Conservation (phyloP, 2,329 filamentous ascomycete species). For the Pezicula carpinea region DNA sequence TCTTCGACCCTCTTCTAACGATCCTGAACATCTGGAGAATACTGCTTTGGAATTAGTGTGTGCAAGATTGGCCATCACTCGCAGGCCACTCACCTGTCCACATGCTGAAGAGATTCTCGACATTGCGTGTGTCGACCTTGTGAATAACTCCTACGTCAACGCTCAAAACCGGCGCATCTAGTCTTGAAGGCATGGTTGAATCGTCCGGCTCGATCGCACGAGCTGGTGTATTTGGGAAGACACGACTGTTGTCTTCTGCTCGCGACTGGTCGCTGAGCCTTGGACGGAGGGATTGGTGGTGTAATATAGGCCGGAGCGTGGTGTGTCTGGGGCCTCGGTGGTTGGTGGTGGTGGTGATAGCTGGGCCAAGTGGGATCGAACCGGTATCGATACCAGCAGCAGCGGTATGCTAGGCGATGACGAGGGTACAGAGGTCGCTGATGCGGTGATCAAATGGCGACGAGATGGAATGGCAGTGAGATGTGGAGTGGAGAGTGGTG, state of each 20-base stretch:
- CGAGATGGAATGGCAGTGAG: background rate
- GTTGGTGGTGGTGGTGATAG: slow-evolving; percentile 1
- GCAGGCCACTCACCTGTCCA: slow-evolving; percentile 72
- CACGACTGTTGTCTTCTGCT: slow-evolving; percentile 21
- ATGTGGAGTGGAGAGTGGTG: background rate
- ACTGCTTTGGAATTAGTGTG: slow-evolving; percentile 46
- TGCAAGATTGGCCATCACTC: background rate
- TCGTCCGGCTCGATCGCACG: slow-evolving; percentile 25
- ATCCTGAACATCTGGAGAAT: slow-evolving; percentile 90
- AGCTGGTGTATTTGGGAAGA: slow-evolving; percentile 22
- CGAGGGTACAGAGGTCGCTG: background rate
- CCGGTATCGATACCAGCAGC: background rate
- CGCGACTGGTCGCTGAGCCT: slow-evolving; percentile 26
- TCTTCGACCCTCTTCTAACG: slow-evolving; percentile 85
- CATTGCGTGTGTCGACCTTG: slow-evolving; percentile 89
- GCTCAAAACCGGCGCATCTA: slow-evolving; percentile 82
- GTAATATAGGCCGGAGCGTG: too few relatives aligned
- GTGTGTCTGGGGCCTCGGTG: too few relatives aligned
- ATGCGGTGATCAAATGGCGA: background rate
- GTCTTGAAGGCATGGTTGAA: slow-evolving; percentile 68
- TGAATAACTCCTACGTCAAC: slow-evolving; percentile 90
- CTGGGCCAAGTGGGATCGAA: background rate
- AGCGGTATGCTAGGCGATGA: background rate
- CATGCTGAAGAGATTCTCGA: slow-evolving; percentile 92
- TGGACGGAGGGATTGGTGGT: background rate